Percentiles rank a stretch among this genome's conserved stretches.
Evolutionary conservation across 2,329 filamentous ascomycete genomes (phyloP).

Genomic region (Cladophialophora bantiana): DNA sequence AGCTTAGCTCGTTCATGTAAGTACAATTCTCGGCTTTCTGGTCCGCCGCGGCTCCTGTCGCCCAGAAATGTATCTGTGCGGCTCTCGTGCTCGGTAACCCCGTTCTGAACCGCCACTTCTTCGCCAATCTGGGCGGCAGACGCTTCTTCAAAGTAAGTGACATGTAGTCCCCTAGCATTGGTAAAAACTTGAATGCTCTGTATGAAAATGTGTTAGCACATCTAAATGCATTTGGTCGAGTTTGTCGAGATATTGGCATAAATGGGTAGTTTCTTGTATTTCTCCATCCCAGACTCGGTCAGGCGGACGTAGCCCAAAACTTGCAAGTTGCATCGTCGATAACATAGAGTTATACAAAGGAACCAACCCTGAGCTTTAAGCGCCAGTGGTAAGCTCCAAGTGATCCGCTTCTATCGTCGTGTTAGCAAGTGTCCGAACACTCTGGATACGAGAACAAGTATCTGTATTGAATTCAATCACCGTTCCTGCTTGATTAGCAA

Average conservation of each 20-base stretch:
- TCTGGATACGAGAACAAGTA: neutral
- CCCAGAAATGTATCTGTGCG: conserved; percentile 31
- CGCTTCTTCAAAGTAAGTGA: conserved; percentile 28
- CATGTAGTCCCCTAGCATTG: conserved; percentile 57
- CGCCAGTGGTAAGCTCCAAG: conserved; percentile 77
- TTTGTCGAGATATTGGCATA: conserved; percentile 67
- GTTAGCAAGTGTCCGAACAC: conserved; percentile 11
- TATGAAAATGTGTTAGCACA: conserved; percentile 28
- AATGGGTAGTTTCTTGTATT: conserved; percentile 41
- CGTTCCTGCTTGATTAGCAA: conserved; percentile 35
- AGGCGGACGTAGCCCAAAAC: conserved; percentile 78
- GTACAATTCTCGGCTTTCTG: conserved; percentile 40
- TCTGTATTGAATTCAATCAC: conserved; percentile 28
- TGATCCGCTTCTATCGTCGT: conserved; percentile 24
- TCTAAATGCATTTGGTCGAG: neutral
- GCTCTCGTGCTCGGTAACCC: conserved; percentile 21
- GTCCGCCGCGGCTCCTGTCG: conserved; percentile 39
- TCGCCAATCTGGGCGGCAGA: conserved; percentile 21
- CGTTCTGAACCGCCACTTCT: conserved; percentile 38
- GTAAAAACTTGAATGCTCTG: conserved; percentile 60
- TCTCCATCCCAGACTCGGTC: conserved; percentile 71
- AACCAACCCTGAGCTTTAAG: conserved; percentile 80
- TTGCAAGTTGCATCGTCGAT: conserved; percentile 82
- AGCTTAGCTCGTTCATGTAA: conserved; percentile 10
- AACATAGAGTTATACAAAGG: conserved; percentile 77